Evolutionary conservation across 1,139 yeast species (phyloP).

Genomic region (Kodamaea sp.): DNA sequence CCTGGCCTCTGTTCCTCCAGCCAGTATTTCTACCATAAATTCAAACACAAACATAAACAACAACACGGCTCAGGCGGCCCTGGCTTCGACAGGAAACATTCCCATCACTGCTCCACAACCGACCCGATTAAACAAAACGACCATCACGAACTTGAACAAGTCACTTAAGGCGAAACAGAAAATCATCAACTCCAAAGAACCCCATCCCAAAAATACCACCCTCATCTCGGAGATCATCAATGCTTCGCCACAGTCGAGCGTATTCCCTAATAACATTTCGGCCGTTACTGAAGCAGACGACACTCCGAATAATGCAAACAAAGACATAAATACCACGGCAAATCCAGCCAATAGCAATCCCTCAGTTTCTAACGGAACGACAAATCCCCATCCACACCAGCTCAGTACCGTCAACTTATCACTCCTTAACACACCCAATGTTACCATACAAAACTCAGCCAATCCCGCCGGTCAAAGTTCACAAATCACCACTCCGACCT

Average conservation of each 20-base stretch:
- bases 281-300: slow-evolving; percentile 1
- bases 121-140: slow-evolving; percentile 26
- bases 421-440: slow-evolving; percentile 3
- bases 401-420: slow-evolving; percentile 4
- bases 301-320: slow-evolving; percentile 1
- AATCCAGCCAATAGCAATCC: slow-evolving; percentile 1
- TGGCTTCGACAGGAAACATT: slow-evolving; percentile 3
- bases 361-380: slow-evolving; percentile 2
- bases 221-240: slow-evolving; percentile 37
- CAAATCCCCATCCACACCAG: slow-evolving; percentile 4
- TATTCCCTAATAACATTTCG: slow-evolving; percentile 25
- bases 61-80: not conserved
- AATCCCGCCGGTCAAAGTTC: slow-evolving; percentile 1
- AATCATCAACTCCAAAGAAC: slow-evolving; percentile 38
- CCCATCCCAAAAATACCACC: slow-evolving; percentile 38
- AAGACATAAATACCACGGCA: not conserved
- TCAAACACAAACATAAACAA: not conserved
- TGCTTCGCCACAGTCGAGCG: slow-evolving; percentile 33
- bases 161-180: slow-evolving; percentile 45
- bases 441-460: not conserved
- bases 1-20: not conserved
- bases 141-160: slow-evolving; percentile 39
- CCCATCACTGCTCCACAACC: slow-evolving; percentile 5
- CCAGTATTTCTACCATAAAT: not conserved
- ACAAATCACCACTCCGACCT: slow-evolving; percentile 3